Conservation (phyloP, 2,329 filamentous ascomycete genomes). For the Sporothrix pseudoabietina region DNA sequence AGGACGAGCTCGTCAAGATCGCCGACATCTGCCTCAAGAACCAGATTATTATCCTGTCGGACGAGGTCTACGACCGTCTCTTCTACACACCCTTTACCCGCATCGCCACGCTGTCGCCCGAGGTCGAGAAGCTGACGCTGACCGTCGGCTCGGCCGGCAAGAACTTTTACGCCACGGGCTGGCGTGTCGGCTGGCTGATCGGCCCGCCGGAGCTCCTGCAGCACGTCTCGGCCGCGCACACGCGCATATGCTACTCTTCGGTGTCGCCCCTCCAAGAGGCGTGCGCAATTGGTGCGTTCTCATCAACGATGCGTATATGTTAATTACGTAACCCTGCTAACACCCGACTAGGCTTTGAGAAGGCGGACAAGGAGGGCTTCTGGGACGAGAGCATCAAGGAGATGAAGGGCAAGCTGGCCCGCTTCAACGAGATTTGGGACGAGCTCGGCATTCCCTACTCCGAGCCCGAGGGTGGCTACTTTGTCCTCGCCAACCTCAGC, state of each 20-base stretch:
- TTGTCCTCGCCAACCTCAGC: constrained; percentile 89
- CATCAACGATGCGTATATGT: no score
- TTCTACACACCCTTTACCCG: constrained; percentile 96
- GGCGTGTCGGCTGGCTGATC: constrained; percentile 93
- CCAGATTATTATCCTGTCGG: constrained; percentile 88
- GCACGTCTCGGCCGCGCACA: constrained; percentile 89
- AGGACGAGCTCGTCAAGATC: constrained; percentile 78
- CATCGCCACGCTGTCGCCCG: constrained; percentile 85
- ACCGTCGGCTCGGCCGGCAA: constrained; percentile 97
- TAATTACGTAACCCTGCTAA: background rate
- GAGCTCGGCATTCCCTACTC: constrained; percentile 80
- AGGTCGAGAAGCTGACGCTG: constrained; percentile 82
- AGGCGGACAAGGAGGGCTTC: constrained; percentile 82
- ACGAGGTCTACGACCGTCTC: constrained; percentile 92
- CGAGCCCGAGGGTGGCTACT: constrained; percentile 95
- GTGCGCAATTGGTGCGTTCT: constrained; percentile 68
- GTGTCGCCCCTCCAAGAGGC: constrained; percentile 95
- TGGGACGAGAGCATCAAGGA: constrained; percentile 82
- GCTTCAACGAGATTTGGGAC: constrained; percentile 79
- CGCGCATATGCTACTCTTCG: constrained; percentile 91
- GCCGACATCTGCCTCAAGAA: constrained; percentile 89
- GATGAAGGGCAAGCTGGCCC: constrained; percentile 86
- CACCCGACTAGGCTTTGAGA: constrained; percentile 67
- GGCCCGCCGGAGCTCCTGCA: constrained; percentile 86
- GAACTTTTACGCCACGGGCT: constrained; percentile 97